phyloP scores from a whole-genome alignment of 371 early-diverging fungal genomes.

The Mucor saturninus region DNA sequence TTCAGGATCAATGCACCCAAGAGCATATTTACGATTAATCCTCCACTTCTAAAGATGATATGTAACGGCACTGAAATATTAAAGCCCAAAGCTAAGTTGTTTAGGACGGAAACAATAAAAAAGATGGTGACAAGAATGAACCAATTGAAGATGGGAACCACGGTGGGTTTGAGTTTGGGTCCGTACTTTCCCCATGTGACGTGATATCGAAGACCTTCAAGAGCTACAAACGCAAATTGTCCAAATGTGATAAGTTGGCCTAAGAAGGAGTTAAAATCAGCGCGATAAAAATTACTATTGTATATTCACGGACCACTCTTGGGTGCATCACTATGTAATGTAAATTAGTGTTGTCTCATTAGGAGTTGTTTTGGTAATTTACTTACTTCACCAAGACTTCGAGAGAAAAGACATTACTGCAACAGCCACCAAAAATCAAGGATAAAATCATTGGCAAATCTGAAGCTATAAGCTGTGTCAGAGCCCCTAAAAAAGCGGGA shows the following conservation, averaged over 20 bases:
- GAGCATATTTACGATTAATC: slow-evolving; percentile 84
- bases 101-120: slow-evolving; percentile 78
- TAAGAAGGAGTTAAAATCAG: slow-evolving; percentile 16
- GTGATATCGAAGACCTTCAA: slow-evolving; percentile 73
- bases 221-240: slow-evolving; percentile 81
- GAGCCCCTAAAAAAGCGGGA: slow-evolving; percentile 11
- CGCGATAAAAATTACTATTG: background rate
- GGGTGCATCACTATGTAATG: slow-evolving; percentile 64
- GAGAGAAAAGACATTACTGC: slow-evolving; percentile 86
- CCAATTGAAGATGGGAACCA: slow-evolving; percentile 79
- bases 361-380: background rate
- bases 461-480: slow-evolving; percentile 33
- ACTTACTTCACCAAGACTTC: slow-evolving; percentile 76
- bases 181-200: slow-evolving; percentile 56
- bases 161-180: slow-evolving; percentile 64
- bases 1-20: slow-evolving; percentile 74
- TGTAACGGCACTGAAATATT: slow-evolving; percentile 86
- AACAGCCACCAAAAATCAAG: slow-evolving; percentile 90
- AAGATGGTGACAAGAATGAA: slow-evolving; percentile 77
- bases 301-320: slow-evolving; percentile 63
- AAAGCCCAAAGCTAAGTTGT: slow-evolving; percentile 83
- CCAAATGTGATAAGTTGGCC: slow-evolving; percentile 84
- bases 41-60: slow-evolving; percentile 87
- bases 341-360: background rate
- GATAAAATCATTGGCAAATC: slow-evolving; percentile 57